Base-by-base conservation (phyloP, 257 asterid genomes). In the Capsicum baccatum region DNA sequence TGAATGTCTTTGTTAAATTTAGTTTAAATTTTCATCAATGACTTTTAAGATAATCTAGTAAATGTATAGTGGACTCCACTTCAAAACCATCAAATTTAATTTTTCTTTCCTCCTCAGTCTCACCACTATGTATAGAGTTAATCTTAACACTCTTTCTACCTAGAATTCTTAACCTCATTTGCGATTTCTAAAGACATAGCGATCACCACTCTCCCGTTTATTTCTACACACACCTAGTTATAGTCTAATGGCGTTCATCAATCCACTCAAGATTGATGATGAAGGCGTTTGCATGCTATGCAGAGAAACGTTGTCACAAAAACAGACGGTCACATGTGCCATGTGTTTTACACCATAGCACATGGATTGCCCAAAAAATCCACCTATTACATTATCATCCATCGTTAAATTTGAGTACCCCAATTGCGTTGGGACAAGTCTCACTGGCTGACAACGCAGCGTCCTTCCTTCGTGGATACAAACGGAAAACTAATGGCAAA, bases 321-420 rank as follows among this genome's bases (percentile, higher is more conserved):
- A 89, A 35, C 85, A 78, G 9, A 91, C 89, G 3, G 90, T 94
- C 80, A 80, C 84, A 33, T 95, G 97, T 85, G 54, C 35, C 88
- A 90, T 90, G 83, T 94, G 98, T 48, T 39, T 39, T 48, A 92
- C 97, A 17, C 92, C 97, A 0, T 95, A 98, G 98, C 98, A 95
- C 90, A 90, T 92, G 82, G 54, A 37, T 3, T 95, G 98, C 87
- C 89, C 94, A 33, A 35, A 84, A 9, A 86, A 19, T 14, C 17
- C 59, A 16, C 93, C 92, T 2, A 88, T 84, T 1, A 86, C 91
- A 55, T 80, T 90, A 86, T 86, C 82, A 4, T 85, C 86, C 7
- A 85, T 86, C 6, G 5, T 80, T 83, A 73, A 80, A 13, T 95
- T 90, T 78, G 89, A 83, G 68, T 95, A 97, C 57, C 98, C 98